A percentile compares a stretch with the other conserved stretches of the same genome.
Conservation (phyloP, 2,329 filamentous ascomycete genomes). For the Cordyceps farinosa region DNA sequence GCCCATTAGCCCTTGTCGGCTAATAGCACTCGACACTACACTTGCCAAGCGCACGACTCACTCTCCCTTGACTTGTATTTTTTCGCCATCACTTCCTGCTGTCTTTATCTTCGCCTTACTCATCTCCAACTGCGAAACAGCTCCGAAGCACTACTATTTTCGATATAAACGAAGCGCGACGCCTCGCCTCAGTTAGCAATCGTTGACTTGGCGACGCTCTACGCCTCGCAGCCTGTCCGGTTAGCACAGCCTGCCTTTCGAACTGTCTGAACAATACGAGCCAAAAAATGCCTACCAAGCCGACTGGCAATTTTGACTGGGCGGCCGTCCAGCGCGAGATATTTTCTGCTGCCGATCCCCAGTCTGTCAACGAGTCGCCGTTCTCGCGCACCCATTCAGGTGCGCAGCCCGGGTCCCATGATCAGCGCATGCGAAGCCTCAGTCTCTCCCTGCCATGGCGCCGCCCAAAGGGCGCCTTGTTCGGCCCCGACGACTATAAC, state of each 20-base stretch:
- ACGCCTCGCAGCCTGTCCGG: not conserved
- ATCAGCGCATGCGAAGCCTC: constrained; percentile 45
- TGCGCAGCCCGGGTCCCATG: constrained; percentile 26
- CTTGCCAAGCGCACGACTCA: constrained; percentile 3
- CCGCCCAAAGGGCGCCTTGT: constrained; percentile 44
- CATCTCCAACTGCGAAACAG: not conserved
- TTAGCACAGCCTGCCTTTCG: not conserved
- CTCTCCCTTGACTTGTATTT: constrained; percentile 1
- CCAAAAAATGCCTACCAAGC: not conserved
- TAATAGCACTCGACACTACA: not conserved
- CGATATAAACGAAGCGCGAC: not conserved
- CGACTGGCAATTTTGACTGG: constrained; percentile 4
- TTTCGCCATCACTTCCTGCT: too few relatives aligned
- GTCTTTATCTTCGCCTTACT: not conserved
- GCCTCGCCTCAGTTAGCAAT: not conserved
- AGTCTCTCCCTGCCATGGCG: constrained; percentile 50
- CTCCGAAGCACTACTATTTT: not conserved
- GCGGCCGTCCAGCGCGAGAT: constrained; percentile 11
- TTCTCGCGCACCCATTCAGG: not conserved
- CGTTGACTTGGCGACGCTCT: not conserved
- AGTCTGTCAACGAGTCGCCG: not conserved
- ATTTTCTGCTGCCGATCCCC: not conserved
- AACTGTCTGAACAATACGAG: not conserved
- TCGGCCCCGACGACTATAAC: constrained; percentile 30
- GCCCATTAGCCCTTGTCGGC: not conserved